Evolutionary conservation across 768 basidiomycete genomes (phyloP), one percentile per base, ranked within the genome.

Genomic region (Tulasnella sp.): DNA sequence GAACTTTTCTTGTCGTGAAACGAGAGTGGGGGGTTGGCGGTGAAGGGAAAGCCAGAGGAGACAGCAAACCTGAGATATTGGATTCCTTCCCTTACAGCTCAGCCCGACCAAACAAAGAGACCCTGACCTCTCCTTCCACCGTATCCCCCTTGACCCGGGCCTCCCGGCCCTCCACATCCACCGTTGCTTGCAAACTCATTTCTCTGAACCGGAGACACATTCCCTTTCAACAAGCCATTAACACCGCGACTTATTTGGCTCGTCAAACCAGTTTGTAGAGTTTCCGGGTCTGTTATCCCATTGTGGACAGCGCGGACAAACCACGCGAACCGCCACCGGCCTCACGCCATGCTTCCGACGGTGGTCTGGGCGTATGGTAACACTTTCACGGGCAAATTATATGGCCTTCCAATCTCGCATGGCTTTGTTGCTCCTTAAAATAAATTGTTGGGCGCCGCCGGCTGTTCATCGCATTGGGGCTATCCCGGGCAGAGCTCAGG

Each of bases 1-100:
- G 36, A 36, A 39, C 31, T 5, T 37, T 39, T 42, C 39, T 12
- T 9, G 8, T 52, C 49, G 49, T 49, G 22, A 49, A 58, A 49
- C 73, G 73, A 58, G 42, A 58, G 73, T 74, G 42, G 73, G 73
- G 69, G 73, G 36, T 74, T 29, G 52, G 73, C 42, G 73, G 73
- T 70, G 69, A 70, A 34, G 58, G 58, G 31, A 64, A 64, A 64
- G 58, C 58, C 58, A 64, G 15, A 64, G 58, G 58, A 64, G 58
- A 64, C 58, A 25, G 25, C 31, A 25, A 36, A 70, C 37, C 69
- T 36, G 36, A 70, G 17, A 70, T 42, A 8, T 34, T 34, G 31
- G 8, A 14, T 29, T 29, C 25, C 19, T 19, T 19, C 58, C 58
- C 58, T 64, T n/a, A 34, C 58, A 64, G 12, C 58, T 64, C 58